Base-by-base conservation (phyloP, 805 yeast species). In the Metschnikowia vanudenii region DNA sequence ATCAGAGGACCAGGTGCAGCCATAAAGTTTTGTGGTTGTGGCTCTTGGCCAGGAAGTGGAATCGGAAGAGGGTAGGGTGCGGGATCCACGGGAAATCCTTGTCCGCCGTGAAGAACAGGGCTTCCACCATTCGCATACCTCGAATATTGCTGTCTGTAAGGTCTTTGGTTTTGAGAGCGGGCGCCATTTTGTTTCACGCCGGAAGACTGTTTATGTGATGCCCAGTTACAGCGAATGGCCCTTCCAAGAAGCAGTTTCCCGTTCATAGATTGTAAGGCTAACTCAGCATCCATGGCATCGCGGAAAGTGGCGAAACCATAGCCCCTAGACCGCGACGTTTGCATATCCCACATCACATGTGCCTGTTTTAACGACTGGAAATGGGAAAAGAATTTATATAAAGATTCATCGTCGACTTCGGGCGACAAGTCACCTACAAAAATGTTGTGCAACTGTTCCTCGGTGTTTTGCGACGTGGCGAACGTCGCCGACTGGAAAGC, bases 261-360 rank as follows among this genome's bases (percentile, higher is more conserved):
- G 63, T 85, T 85, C 88, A 84, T 87, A 24, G 82, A 67, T 46
- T 75, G 76, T 53, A 88, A 69, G 24, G 95, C 95, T 42, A 63
- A 65, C 57, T 85, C 88, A 2, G 96, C 96, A 53, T 88, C 92
- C 16, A 71, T 66, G 51, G 75, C 79, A 20, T 76, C 78, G 22
- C 71, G 64, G 59, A 90, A 90, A 1, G 92, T 83, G 11, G 88
- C 94, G 65, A 90, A 89, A 2, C 97, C 96, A 61, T 89, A 89
- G 31, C 96, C 96, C 67, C 96, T 76, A 2, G 96, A 88, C 61
- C 96, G 76, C 36, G 95, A 94, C 20, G 94, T 85, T 63, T 87
- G 91, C 95, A 88, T 88, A 63, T 90, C 96, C 96, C 97, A 89
- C 96, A 89, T 90, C 28, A 89, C 96, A 56, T 89, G 90, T 11